Percentiles rank a stretch among this genome's conserved stretches.
Conservation (phyloP, 2,329 filamentous ascomycete genomes). For the Gremmenia infestans region DNA sequence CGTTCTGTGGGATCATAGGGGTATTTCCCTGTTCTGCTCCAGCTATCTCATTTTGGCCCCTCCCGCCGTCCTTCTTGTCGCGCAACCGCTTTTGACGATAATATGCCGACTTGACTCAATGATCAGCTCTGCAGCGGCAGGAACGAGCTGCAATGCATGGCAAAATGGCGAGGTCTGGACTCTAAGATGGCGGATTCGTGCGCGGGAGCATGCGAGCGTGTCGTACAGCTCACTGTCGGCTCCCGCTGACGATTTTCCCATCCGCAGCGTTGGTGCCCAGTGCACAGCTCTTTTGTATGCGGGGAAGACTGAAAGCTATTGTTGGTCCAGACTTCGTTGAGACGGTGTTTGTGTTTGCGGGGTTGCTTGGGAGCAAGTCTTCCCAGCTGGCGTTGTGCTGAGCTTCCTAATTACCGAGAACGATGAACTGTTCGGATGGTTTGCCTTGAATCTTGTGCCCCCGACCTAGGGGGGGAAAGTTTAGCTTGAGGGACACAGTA, state of each 20-base stretch:
- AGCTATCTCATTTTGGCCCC: neutral
- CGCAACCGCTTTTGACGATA: neutral
- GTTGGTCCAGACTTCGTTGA: too few relatives aligned
- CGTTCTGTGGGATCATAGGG: neutral
- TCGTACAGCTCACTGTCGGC: neutral
- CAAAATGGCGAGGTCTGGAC: neutral
- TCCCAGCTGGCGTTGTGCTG: too few relatives aligned
- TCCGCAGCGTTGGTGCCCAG: neutral
- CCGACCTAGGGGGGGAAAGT: too few relatives aligned
- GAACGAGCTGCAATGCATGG: neutral
- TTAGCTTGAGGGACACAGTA: too few relatives aligned
- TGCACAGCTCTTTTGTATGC: too few relatives aligned
- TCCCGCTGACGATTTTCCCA: neutral
- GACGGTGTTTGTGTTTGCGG: too few relatives aligned
- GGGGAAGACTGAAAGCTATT: too few relatives aligned
- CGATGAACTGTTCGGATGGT: too few relatives aligned
- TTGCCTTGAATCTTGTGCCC: too few relatives aligned
- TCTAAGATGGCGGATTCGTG: neutral
- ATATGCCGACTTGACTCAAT: neutral
- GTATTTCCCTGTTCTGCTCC: neutral
- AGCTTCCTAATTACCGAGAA: too few relatives aligned
- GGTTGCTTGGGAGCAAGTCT: too few relatives aligned
- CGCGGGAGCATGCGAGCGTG: neutral
- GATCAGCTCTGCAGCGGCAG: neutral
- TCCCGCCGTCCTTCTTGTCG: neutral